Evolutionary conservation across 257 asterid genomes (phyloP).

Genomic region (Nicotiana obtusifolia): DNA sequence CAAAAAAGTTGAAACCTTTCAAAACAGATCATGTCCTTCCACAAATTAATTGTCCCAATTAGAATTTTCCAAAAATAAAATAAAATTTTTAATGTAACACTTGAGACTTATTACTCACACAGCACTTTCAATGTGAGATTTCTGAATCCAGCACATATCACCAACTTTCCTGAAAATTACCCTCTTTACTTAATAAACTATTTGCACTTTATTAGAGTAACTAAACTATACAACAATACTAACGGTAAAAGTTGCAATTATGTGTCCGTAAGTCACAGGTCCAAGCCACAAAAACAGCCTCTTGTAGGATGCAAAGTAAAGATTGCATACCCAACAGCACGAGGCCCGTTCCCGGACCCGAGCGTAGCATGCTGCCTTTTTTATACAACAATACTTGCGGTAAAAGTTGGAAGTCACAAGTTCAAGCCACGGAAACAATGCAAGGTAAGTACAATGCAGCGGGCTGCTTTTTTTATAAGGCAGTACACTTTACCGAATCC

Average conservation of each 20-base stretch:
- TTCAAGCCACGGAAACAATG: too few species aligned
- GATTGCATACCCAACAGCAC: too few species aligned
- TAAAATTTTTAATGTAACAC: neutral
- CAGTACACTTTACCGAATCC: neutral
- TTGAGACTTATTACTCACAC: neutral
- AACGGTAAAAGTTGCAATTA: too few species aligned
- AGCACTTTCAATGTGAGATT: neutral
- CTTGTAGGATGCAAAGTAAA: too few species aligned
- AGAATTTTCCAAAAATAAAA: neutral
- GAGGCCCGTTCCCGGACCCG: too few species aligned
- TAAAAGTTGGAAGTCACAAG: too few species aligned
- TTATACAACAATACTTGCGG: too few species aligned
- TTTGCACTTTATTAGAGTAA: neutral
- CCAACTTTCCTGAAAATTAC: neutral
- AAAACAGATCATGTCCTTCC: neutral
- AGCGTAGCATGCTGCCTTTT: too few species aligned
- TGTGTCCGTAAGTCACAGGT: too few species aligned
- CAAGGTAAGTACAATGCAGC: too few species aligned
- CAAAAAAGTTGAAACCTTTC: neutral
- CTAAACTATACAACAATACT: neutral
- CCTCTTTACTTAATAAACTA: neutral
- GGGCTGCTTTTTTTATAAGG: too few species aligned
- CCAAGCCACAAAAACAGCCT: too few species aligned
- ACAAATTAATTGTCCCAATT: neutral
- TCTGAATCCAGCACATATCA: neutral